Conservation (phyloP, 345 rosid genomes). For the Iberis pinnata region DNA sequence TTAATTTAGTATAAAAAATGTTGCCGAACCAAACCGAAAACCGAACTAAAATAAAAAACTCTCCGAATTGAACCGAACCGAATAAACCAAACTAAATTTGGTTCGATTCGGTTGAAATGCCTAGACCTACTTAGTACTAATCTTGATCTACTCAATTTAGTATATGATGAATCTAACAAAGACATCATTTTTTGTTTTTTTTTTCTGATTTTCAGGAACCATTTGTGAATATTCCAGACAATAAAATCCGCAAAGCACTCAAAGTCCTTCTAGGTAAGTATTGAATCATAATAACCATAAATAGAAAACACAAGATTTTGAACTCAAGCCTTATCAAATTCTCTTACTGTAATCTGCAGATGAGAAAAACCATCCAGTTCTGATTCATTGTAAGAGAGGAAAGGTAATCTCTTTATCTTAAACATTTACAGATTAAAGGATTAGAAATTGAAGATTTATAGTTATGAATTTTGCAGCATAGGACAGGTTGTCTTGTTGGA, state of each 20-base stretch:
- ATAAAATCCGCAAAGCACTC: constrained; percentile 74
- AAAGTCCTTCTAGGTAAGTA: constrained; percentile 67
- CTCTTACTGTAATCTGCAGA: constrained; percentile 32
- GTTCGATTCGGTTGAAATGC: too few relatives aligned
- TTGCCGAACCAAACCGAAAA: too few relatives aligned
- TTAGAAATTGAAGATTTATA: too few relatives aligned
- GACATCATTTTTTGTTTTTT: not conserved
- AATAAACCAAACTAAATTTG: too few relatives aligned
- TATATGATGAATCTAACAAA: constrained; percentile 5
- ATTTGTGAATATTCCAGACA: constrained; percentile 81
- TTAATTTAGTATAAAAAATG: too few relatives aligned
- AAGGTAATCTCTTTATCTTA: constrained; percentile 45
- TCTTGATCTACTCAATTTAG: constrained; percentile 8
- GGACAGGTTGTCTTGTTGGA: constrained; percentile 33
- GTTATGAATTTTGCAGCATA: constrained; percentile 45
- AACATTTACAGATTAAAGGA: not conserved
- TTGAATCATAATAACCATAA: not conserved
- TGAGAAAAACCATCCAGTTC: constrained; percentile 79
- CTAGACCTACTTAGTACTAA: too few relatives aligned
- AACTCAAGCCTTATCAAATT: not conserved
- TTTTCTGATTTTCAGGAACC: constrained; percentile 60
- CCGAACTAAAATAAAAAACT: too few relatives aligned
- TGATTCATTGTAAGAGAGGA: constrained; percentile 91
- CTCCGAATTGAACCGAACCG: too few relatives aligned
- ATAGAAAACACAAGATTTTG: not conserved